Percentiles rank a stretch among this genome's conserved stretches.
phyloP scores from a whole-genome alignment of 345 rosid genomes.

The Clausena lansium region DNA sequence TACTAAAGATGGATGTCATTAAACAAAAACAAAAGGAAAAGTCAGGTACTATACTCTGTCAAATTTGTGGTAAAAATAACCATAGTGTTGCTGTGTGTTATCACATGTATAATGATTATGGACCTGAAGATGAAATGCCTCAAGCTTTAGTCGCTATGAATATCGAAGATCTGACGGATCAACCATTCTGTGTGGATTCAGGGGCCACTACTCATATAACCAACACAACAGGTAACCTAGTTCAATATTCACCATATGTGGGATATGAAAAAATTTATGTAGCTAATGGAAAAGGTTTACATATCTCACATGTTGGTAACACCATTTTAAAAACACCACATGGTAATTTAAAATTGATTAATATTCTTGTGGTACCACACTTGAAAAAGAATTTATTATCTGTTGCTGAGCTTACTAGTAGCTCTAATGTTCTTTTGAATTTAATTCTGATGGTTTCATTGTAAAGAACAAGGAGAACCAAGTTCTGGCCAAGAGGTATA shows the following conservation, averaged over 20 bases:
- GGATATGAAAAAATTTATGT: neutral
- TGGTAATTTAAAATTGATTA: neutral
- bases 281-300: neutral
- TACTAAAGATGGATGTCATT: too few relatives aligned
- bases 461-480: neutral
- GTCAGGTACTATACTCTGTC: neutral
- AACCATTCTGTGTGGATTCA: neutral
- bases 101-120: too few relatives aligned
- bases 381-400: too few relatives aligned
- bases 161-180: neutral
- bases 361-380: too few relatives aligned
- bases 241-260: too few relatives aligned
- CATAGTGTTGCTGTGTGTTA: neutral
- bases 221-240: too few relatives aligned
- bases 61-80: neutral
- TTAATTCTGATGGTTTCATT: neutral
- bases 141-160: neutral
- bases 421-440: too few relatives aligned
- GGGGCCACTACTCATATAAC: neutral
- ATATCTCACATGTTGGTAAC: neutral
- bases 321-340: neutral
- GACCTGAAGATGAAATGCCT: neutral
- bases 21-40: neutral
- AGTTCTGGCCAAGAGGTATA: neutral
- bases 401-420: too few relatives aligned